Percentiles rank a stretch among this genome's conserved stretches.
phyloP scores from a whole-genome alignment of 2,329 filamentous ascomycete genomes.

The Cordyceps cicadae region DNA sequence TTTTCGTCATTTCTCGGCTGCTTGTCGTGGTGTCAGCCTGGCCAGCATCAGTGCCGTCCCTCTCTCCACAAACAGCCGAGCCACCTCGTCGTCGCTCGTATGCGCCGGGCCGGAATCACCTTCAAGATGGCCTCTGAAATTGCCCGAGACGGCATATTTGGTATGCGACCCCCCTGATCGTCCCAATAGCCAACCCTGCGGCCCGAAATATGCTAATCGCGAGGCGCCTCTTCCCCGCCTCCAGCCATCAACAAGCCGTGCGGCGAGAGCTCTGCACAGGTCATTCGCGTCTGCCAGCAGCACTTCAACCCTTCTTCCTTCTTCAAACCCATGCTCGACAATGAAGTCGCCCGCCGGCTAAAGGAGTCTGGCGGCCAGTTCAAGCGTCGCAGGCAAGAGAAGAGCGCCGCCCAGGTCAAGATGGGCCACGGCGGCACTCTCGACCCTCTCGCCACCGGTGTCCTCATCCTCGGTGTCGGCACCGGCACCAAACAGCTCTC shows the following conservation, averaged over 20 bases:
- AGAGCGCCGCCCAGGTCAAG: constrained; percentile 66
- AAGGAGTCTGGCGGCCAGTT: constrained; percentile 52
- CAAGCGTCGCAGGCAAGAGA: constrained; percentile 48
- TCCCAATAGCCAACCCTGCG: not conserved
- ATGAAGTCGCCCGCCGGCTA: constrained; percentile 48
- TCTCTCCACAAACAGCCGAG: not conserved
- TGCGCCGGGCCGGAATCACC: constrained; percentile 24
- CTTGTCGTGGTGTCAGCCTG: not conserved
- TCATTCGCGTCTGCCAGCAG: constrained; percentile 77
- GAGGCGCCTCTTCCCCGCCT: not conserved
- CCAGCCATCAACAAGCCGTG: constrained; percentile 88
- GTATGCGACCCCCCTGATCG: constrained; percentile 29
- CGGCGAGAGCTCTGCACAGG: constrained; percentile 79
- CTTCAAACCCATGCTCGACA: constrained; percentile 69
- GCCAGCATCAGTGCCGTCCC: not conserved
- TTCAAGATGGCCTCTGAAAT: constrained; percentile 46
- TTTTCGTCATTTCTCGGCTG: not conserved
- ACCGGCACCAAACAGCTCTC: constrained; percentile 76
- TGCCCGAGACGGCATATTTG: constrained; percentile 50
- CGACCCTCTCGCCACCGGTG: constrained; percentile 87
- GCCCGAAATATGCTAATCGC: not conserved
- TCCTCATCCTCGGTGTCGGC: constrained; percentile 82
- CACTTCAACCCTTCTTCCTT: constrained; percentile 73
- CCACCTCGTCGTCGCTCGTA: constrained; percentile 14
- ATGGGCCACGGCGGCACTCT: constrained; percentile 94